These are phyloP conservation scores for Fistulinella cinereoalba DNA, from an alignment of 1,284 basidiomycete species.

Conservation along the genomic window DNA sequence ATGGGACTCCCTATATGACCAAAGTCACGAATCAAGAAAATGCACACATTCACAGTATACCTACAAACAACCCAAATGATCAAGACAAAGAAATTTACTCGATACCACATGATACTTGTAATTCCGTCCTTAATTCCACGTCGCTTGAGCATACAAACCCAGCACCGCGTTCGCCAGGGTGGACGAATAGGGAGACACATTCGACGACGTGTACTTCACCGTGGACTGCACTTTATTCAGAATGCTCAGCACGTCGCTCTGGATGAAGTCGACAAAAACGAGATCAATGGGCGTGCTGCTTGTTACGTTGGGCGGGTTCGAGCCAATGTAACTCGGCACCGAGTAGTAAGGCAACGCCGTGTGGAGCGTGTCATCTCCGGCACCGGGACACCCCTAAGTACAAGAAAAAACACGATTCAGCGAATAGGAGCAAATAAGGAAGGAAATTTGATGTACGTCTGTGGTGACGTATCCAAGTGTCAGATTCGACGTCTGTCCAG, in stretches of 20 bases:
- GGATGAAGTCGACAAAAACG: slow-evolving; percentile 69
- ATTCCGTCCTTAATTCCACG: slow-evolving; percentile 57
- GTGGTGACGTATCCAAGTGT: slow-evolving; percentile 73
- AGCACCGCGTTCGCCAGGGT: slow-evolving; percentile 51
- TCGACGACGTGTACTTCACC: slow-evolving; percentile 49
- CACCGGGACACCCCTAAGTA: slow-evolving; percentile 59
- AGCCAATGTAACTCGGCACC: slow-evolving; percentile 58
- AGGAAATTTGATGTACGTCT: slow-evolving; percentile 46
- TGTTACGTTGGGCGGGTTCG: slow-evolving; percentile 48
- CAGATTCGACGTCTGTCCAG: slow-evolving; percentile 36
- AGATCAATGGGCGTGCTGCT: slow-evolving; percentile 58
- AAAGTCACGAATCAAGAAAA: too few relatives aligned
- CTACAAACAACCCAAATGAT: too few relatives aligned
- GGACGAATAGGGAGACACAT: slow-evolving; percentile 52
- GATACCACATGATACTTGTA: too few relatives aligned
- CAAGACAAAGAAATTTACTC: too few relatives aligned
- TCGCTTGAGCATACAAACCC: slow-evolving; percentile 57
- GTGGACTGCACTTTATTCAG: slow-evolving; percentile 54
- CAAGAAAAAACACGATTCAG: background rate
- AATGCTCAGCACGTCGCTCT: slow-evolving; percentile 47
- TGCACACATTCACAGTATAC: too few relatives aligned
- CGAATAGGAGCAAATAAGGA: background rate
- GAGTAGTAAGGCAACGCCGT: slow-evolving; percentile 53
- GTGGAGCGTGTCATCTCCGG: slow-evolving; percentile 69
- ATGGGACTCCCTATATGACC: too few relatives aligned